Conservation (phyloP, 2,329 filamentous ascomycete species). For the Colletotrichum lentis region DNA sequence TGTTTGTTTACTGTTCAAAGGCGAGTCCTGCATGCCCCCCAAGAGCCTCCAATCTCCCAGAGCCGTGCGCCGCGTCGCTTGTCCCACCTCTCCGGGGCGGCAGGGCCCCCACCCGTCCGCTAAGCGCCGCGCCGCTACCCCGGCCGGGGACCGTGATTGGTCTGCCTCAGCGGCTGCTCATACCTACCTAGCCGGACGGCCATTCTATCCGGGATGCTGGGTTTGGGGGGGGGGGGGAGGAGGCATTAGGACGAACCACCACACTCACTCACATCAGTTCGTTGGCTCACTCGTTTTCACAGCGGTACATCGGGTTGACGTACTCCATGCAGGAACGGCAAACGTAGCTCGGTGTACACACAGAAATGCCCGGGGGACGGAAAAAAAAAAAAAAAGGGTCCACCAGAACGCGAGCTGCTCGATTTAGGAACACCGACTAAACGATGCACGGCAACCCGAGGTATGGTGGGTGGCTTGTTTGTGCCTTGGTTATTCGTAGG, state of each 20-base stretch:
- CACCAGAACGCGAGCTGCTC: slow-evolving; percentile 24
- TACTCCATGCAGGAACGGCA: background rate
- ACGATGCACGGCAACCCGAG: slow-evolving; percentile 8
- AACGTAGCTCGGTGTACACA: background rate
- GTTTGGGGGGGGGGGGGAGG: background rate
- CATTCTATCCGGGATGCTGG: background rate
- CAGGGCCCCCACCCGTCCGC: slow-evolving; percentile 10
- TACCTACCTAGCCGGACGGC: slow-evolving; percentile 29
- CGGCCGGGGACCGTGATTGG: slow-evolving; percentile 30
- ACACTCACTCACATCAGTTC: background rate
- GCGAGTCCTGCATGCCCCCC: background rate
- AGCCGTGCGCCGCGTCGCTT: slow-evolving; percentile 31
- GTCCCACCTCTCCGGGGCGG: slow-evolving; percentile 9
- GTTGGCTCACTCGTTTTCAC: background rate
- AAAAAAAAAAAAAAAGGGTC: slow-evolving; percentile 1
- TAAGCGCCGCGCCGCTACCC: slow-evolving; percentile 31
- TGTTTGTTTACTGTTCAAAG: background rate
- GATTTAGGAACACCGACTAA: slow-evolving; percentile 35
- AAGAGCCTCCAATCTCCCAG: slow-evolving; percentile 14
- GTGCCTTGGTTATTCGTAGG: background rate
- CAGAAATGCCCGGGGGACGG: background rate
- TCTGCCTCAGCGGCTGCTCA: slow-evolving; percentile 33
- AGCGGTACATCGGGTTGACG: background rate
- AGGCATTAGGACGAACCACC: slow-evolving; percentile 5
- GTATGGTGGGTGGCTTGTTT: background rate